These are phyloP conservation scores for Trichoderma sp. DNA, from an alignment of 2,329 filamentous ascomycete species.

Conservation along the genomic window DNA sequence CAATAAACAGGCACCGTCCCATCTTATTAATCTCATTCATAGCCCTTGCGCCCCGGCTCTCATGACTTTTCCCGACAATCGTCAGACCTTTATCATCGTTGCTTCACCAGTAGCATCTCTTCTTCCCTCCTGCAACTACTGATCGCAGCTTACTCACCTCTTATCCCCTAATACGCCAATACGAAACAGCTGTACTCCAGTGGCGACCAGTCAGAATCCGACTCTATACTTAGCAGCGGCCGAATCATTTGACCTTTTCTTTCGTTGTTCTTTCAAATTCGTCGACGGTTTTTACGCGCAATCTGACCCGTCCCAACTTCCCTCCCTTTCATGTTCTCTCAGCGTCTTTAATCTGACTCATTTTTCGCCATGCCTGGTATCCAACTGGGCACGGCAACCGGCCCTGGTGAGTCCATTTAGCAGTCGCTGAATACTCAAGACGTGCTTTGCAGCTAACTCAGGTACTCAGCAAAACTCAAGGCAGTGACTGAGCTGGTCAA, in stretches of 20 bases:
- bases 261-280: not conserved
- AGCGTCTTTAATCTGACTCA: not conserved
- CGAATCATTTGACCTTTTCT: not conserved
- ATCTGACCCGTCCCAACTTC: not conserved
- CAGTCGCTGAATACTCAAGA: not conserved
- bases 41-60: not conserved
- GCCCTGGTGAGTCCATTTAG: slow-evolving; percentile 40
- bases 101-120: not conserved
- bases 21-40: slow-evolving; percentile 5
- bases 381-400: slow-evolving; percentile 36
- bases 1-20: not conserved
- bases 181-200: not conserved
- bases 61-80: not conserved
- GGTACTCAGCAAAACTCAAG: slow-evolving; percentile 59
- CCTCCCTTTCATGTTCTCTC: not conserved
- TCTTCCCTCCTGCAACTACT: not conserved
- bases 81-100: not conserved
- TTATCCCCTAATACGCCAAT: not conserved
- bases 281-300: not conserved
- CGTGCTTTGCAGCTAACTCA: slow-evolving; percentile 20
- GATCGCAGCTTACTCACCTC: not conserved
- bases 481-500: slow-evolving; percentile 65
- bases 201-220: slow-evolving; percentile 11
- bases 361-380: slow-evolving; percentile 27
- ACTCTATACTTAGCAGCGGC: not conserved